Percentiles rank a stretch among this genome's conserved stretches.
Conservation (phyloP, 441 rosid genomes). For the Adansonia gregorii region DNA sequence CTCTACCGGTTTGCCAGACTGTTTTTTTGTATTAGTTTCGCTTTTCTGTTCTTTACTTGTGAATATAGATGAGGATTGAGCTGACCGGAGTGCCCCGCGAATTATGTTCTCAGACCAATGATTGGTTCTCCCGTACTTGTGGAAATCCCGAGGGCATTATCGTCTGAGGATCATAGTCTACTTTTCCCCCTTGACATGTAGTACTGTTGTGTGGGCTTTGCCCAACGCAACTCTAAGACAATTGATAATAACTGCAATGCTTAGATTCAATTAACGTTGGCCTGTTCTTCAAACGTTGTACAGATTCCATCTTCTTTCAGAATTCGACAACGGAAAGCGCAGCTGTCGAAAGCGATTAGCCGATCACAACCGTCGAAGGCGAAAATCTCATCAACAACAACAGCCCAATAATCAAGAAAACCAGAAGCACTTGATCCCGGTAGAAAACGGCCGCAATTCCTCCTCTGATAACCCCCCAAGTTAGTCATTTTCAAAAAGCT, state of each 20-base stretch:
- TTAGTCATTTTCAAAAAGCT: slow-evolving; percentile 29
- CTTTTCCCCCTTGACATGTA: background rate
- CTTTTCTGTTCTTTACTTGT: background rate
- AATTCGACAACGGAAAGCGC: slow-evolving; percentile 94
- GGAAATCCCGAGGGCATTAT: slow-evolving; percentile 52
- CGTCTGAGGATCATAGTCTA: slow-evolving; percentile 32
- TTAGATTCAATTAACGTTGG: slow-evolving; percentile 15
- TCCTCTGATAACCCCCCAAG: slow-evolving; percentile 52
- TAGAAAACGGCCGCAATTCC: slow-evolving; percentile 35
- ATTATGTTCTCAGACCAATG: slow-evolving; percentile 28
- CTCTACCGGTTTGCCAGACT: background rate
- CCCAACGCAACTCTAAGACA: background rate
- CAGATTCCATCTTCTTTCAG: slow-evolving; percentile 90
- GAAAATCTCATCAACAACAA: slow-evolving; percentile 66
- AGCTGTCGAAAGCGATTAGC: slow-evolving; percentile 94
- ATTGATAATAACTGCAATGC: slow-evolving; percentile 1
- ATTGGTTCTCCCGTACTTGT: slow-evolving; percentile 36
- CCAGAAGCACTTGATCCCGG: slow-evolving; percentile 39
- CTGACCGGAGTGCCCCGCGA: slow-evolving; percentile 41
- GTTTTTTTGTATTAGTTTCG: background rate
- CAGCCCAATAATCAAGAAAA: slow-evolving; percentile 43
- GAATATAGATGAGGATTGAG: background rate
- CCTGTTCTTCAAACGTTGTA: slow-evolving; percentile 1
- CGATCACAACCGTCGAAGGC: slow-evolving; percentile 91
- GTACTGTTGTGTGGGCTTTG: background rate